phyloP scores from a whole-genome alignment of 306 rosid genomes.

The Elaeagnus macrophylla region DNA sequence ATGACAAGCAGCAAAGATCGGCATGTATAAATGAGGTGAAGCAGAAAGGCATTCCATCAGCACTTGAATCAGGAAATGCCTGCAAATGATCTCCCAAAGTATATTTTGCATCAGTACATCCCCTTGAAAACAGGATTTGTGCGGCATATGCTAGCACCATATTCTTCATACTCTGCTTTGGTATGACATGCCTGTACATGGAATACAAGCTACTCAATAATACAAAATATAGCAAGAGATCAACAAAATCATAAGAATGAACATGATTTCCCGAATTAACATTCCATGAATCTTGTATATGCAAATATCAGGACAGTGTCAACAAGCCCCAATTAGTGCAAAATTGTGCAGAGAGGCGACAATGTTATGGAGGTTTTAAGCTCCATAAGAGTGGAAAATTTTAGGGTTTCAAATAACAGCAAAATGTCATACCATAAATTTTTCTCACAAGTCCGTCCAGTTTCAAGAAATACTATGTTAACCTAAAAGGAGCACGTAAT shows the following conservation, averaged over 20 bases:
- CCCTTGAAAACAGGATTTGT: slow-evolving; percentile 99
- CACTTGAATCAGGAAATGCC: slow-evolving; percentile 20
- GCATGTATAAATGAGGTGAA: slow-evolving; percentile 5
- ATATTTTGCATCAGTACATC: slow-evolving; percentile 58
- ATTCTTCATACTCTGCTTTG: slow-evolving; percentile 91
- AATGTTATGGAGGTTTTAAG: no score
- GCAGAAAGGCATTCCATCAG: slow-evolving; percentile 18
- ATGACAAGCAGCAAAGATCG: slow-evolving; percentile 19
- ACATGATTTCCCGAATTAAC: no score
- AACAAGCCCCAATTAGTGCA: no score
- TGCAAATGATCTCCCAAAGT: slow-evolving; percentile 18
- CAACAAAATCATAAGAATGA: neutral
- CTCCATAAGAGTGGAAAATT: no score
- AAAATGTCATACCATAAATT: no score
- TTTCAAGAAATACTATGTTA: no score
- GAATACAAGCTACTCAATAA: slow-evolving; percentile 16
- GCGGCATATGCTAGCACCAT: slow-evolving; percentile 95
- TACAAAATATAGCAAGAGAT: neutral
- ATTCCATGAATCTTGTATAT: no score
- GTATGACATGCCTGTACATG: slow-evolving; percentile 90
- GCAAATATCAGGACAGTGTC: no score
- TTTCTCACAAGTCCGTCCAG: no score
- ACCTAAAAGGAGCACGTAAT: no score
- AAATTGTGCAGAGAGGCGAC: no score
- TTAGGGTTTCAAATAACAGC: no score